A percentile compares a stretch with the other conserved stretches of the same genome.
Conservation (phyloP, 768 basidiomycete species). For the Lactifluus subvellereus region DNA sequence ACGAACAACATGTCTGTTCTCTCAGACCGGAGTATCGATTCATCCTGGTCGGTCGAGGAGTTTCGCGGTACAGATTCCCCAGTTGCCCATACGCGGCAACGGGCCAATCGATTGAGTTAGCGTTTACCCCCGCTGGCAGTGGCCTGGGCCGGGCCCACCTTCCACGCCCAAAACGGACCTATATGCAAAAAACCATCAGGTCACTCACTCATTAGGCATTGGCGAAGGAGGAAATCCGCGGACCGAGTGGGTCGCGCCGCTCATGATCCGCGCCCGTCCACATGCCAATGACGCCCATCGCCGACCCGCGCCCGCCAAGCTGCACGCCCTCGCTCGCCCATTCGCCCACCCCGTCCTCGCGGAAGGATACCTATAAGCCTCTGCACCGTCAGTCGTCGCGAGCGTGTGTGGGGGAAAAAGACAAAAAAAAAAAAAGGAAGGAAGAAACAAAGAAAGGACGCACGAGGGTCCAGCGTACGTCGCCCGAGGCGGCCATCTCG, state of each 20-base stretch:
- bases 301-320: constrained; percentile 49
- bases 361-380: constrained; percentile 20
- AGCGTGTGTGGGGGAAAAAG: neutral
- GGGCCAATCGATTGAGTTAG: no score
- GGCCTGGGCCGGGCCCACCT: constrained; percentile 27
- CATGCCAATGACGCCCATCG: constrained; percentile 46
- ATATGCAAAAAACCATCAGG: neutral
- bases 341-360: constrained; percentile 34
- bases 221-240: constrained; percentile 7
- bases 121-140: neutral
- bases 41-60: no score
- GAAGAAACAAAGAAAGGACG: constrained; percentile 19
- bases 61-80: no score
- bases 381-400: no score
- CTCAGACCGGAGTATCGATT: no score
- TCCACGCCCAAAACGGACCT: constrained; percentile 45
- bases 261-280: constrained; percentile 52
- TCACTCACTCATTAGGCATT: no score
- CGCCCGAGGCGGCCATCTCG: constrained; percentile 44
- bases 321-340: constrained; percentile 56
- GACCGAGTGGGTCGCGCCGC: constrained; percentile 39
- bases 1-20: no score
- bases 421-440: no score
- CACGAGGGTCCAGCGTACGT: constrained; percentile 49
- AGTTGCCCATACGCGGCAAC: no score